phyloP scores from a whole-genome alignment of 371 early-diverging fungal species.

The Syncephalastrum monosporum region DNA sequence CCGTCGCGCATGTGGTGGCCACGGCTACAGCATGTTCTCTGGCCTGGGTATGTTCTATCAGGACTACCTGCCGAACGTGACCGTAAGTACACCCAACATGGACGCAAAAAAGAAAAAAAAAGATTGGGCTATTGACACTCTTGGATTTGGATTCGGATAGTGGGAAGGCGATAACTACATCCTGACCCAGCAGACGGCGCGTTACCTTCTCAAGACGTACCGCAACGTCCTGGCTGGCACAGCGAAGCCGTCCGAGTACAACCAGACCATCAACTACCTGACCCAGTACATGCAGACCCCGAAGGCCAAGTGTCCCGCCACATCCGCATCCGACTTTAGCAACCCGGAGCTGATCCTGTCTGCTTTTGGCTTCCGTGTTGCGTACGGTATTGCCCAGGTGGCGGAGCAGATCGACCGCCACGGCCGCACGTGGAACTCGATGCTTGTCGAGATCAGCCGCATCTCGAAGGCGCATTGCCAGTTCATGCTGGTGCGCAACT shows the following conservation, averaged over 20 bases:
- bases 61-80: constrained; percentile 62
- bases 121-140: neutral
- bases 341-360: constrained; percentile 62
- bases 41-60: constrained; percentile 74
- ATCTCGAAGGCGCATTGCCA: constrained; percentile 70
- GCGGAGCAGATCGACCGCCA: constrained; percentile 54
- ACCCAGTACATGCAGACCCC: constrained; percentile 50
- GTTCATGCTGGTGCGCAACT: constrained; percentile 58
- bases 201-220: constrained; percentile 64
- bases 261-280: constrained; percentile 54
- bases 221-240: constrained; percentile 54
- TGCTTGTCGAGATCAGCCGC: constrained; percentile 62
- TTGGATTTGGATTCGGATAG: constrained; percentile 4
- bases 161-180: constrained; percentile 83
- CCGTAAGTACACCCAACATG: constrained; percentile 23
- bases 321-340: constrained; percentile 46
- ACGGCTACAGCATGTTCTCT: constrained; percentile 77
- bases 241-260: constrained; percentile 46
- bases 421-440: constrained; percentile 65
- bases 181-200: constrained; percentile 74
- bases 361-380: constrained; percentile 70
- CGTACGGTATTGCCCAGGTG: constrained; percentile 52
- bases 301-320: constrained; percentile 54
- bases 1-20: constrained; percentile 79
- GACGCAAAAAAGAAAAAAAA: neutral